These are phyloP conservation scores for Spathaspora passalidarum DNA, from an alignment of 805 yeast genomes.

Conservation along the genomic window DNA sequence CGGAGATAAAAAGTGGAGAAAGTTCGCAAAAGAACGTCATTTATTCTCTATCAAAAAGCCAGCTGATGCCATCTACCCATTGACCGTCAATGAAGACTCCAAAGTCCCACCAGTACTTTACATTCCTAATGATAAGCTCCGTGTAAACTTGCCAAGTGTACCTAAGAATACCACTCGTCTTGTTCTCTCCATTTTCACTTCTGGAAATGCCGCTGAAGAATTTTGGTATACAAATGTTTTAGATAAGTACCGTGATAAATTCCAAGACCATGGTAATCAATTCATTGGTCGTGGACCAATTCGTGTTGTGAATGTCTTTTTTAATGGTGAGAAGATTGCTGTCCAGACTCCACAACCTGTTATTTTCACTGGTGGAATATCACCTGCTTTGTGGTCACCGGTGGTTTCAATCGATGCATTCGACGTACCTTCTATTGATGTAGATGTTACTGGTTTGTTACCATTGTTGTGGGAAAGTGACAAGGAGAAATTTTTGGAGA, in stretches of 20 bases:
- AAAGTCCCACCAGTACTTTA: slow-evolving; percentile 43
- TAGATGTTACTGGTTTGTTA: slow-evolving; percentile 68
- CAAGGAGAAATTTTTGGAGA: slow-evolving; percentile 33
- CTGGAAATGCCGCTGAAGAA: slow-evolving; percentile 80
- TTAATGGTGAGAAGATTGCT: slow-evolving; percentile 59
- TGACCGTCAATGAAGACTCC: slow-evolving; percentile 21
- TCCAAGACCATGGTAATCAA: slow-evolving; percentile 34
- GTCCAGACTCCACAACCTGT: slow-evolving; percentile 68
- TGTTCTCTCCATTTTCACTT: slow-evolving; percentile 55
- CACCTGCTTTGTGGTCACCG: slow-evolving; percentile 81
- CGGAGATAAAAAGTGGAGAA: not conserved
- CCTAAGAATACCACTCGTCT: slow-evolving; percentile 58
- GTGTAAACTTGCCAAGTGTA: slow-evolving; percentile 43
- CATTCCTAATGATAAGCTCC: slow-evolving; percentile 40
- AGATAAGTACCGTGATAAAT: slow-evolving; percentile 44
- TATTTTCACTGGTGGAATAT: slow-evolving; percentile 76
- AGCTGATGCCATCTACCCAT: slow-evolving; percentile 39
- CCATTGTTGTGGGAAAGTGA: slow-evolving; percentile 60
- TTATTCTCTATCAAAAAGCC: slow-evolving; percentile 29
- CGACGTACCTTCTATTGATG: slow-evolving; percentile 65
- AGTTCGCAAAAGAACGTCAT: slow-evolving; percentile 4
- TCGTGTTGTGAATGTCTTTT: slow-evolving; percentile 60
- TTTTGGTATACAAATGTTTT: slow-evolving; percentile 73
- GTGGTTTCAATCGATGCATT: slow-evolving; percentile 72
- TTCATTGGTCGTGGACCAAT: slow-evolving; percentile 68